A percentile compares a stretch with the other conserved stretches of the same genome.
Evolutionary conservation across 2,329 filamentous ascomycete genomes (phyloP).

Genomic region (Nigrograna mackinnonii): DNA sequence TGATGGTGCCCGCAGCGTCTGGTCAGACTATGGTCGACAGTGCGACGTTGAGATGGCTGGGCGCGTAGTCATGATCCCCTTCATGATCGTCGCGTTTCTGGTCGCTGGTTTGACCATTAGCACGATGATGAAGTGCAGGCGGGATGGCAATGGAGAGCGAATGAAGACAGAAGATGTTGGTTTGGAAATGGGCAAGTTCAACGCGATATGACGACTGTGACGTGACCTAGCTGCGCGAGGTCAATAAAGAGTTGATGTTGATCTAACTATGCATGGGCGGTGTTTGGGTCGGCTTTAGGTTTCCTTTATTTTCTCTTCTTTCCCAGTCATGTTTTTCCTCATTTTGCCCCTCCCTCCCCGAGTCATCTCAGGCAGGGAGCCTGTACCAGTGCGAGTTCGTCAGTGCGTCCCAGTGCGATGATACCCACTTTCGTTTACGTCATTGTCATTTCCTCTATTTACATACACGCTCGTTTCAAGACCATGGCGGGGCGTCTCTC

Average conservation of each 20-base stretch:
- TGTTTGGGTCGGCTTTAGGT: background rate
- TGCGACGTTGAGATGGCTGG: conserved; percentile 33
- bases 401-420: background rate
- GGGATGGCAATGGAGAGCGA: conserved; percentile 19
- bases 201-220: conserved; percentile 13
- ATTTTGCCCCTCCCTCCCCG: no score
- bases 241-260: no score
- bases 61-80: conserved; percentile 31
- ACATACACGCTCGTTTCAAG: no score
- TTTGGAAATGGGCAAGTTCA: conserved; percentile 32
- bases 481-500: no score
- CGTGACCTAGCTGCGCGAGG: no score
- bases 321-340: background rate
- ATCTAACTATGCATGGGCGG: no score
- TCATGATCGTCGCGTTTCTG: conserved; percentile 22
- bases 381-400: background rate
- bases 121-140: conserved; percentile 17
- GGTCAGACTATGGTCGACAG: conserved; percentile 29
- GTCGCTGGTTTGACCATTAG: conserved; percentile 23
- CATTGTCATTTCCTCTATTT: no score
- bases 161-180: conserved; percentile 31
- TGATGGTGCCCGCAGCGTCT: conserved; percentile 23
- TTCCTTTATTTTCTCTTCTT: background rate
- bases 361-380: no score
- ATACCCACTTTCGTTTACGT: conserved; percentile 2